These are phyloP conservation scores for Pseudozyma thailandica DNA, from an alignment of 1,284 basidiomycete genomes.

Conservation along the genomic window DNA sequence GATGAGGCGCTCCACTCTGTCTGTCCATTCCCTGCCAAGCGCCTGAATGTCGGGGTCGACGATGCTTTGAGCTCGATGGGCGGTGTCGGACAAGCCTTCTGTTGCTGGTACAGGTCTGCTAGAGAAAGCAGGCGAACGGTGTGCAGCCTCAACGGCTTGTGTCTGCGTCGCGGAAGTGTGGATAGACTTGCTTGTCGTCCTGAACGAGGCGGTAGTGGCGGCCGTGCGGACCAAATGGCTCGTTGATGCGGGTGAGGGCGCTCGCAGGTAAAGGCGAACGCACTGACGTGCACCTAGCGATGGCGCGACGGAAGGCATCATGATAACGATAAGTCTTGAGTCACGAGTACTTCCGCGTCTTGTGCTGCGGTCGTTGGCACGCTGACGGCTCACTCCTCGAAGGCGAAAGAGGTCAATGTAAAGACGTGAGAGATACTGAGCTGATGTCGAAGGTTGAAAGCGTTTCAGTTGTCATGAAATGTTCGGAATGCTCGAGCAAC, in stretches of 20 bases:
- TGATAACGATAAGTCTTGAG: too few species aligned
- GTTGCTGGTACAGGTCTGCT: not conserved
- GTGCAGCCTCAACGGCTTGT: constrained; percentile 22
- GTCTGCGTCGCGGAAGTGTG: not conserved
- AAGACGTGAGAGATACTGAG: not conserved
- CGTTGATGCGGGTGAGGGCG: not conserved
- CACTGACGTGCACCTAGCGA: constrained; percentile 20
- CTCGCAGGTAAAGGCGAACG: constrained; percentile 14
- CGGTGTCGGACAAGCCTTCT: constrained; percentile 7
- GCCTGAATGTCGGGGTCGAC: constrained; percentile 8
- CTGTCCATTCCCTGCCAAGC: constrained; percentile 17
- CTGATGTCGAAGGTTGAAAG: not conserved
- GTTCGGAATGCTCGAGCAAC: not conserved
- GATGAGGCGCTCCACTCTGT: constrained; percentile 12
- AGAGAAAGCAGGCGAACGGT: not conserved
- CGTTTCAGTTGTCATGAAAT: too few species aligned
- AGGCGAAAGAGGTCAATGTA: not conserved
- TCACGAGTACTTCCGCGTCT: too few species aligned
- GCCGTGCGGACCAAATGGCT: constrained; percentile 1
- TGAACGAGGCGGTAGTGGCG: too few species aligned
- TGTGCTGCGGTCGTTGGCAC: too few species aligned
- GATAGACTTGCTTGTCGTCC: not conserved
- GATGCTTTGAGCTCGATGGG: constrained; percentile 17
- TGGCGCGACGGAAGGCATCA: constrained; percentile 20
- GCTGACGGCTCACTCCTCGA: too few species aligned